These are phyloP conservation scores for Lactarius hengduanensis DNA, from an alignment of 768 basidiomycete genomes.

Conservation along the genomic window DNA sequence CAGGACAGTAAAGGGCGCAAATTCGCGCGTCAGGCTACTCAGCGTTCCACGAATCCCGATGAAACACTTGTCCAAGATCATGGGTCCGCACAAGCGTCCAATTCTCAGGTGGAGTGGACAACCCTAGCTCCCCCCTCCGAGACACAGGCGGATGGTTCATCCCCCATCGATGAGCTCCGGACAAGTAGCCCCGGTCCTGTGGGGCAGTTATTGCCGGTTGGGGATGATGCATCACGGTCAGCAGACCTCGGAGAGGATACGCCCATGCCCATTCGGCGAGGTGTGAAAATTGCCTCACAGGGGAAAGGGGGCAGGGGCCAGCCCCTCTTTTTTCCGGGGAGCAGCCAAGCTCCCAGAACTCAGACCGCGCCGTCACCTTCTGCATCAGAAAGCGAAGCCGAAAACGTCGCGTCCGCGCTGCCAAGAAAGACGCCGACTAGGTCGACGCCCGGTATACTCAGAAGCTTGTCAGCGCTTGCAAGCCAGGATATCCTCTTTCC, in stretches of 20 bases:
- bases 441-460: constrained; percentile 9
- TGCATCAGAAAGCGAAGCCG: constrained; percentile 21
- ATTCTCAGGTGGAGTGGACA: constrained; percentile 18
- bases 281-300: background rate
- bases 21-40: background rate
- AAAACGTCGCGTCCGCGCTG: background rate
- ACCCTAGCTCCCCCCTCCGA: constrained; percentile 1
- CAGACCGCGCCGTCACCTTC: constrained; percentile 8
- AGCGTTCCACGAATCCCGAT: background rate
- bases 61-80: constrained; percentile 11
- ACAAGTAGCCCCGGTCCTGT: constrained; percentile 15
- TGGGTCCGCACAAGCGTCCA: background rate
- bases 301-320: background rate
- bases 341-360: constrained; percentile 23
- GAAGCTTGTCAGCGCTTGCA: constrained; percentile 20
- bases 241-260: constrained; percentile 3
- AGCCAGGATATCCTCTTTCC: constrained; percentile 20
- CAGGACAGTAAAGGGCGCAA: constrained; percentile 3
- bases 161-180: constrained; percentile 14
- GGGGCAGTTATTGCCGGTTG: background rate
- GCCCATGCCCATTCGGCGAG: background rate
- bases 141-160: background rate
- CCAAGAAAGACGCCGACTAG: constrained; percentile 12
- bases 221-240: background rate
- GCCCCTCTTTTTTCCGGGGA: constrained; percentile 26